Evolutionary conservation across 768 basidiomycete species (phyloP).

Genomic region (Boletus speciosus): DNA sequence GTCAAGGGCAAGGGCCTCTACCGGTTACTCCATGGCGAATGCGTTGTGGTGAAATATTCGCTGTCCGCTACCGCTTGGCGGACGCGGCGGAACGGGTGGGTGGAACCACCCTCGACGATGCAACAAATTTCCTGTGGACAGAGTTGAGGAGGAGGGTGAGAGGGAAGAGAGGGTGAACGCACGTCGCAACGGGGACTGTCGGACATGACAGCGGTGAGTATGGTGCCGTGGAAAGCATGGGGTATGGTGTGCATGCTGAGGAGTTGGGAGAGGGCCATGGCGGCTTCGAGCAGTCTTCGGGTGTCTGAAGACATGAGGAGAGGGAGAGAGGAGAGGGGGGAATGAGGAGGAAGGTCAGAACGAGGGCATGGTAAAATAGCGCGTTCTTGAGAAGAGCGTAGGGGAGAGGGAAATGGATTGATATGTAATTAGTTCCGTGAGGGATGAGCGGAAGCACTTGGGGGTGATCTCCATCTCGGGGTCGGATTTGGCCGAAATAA

Average conservation of each 20-base stretch:
- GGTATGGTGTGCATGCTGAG: conserved; percentile 57
- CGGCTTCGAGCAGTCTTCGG: conserved; percentile 72
- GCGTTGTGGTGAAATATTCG: conserved; percentile 60
- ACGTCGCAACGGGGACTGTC: conserved; percentile 65
- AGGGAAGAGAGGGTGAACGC: conserved; percentile 24
- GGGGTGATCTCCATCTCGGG: not conserved
- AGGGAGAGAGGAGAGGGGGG: conserved; percentile 13
- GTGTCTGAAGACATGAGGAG: conserved; percentile 60
- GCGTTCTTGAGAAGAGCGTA: conserved; percentile 39
- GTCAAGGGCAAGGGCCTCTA: conserved; percentile 29
- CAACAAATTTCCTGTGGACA: conserved; percentile 74
- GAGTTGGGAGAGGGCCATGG: conserved; percentile 65
- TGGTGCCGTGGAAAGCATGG: conserved; percentile 79
- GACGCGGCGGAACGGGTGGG: conserved; percentile 76
- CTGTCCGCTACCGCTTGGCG: conserved; percentile 68
- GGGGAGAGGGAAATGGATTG: conserved; percentile 36
- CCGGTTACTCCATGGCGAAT: conserved; percentile 88
- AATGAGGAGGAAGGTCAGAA: conserved; percentile 23
- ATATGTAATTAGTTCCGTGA: conserved; percentile 51
- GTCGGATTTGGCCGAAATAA: conserved; percentile 24
- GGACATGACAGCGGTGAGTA: conserved; percentile 67
- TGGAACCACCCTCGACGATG: conserved; percentile 72
- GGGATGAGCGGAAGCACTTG: conserved; percentile 30
- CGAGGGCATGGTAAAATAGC: conserved; percentile 53
- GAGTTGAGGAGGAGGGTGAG: conserved; percentile 7